phyloP scores from a whole-genome alignment of 352 stramenopile species.

The Paralagenidium karlingii region DNA sequence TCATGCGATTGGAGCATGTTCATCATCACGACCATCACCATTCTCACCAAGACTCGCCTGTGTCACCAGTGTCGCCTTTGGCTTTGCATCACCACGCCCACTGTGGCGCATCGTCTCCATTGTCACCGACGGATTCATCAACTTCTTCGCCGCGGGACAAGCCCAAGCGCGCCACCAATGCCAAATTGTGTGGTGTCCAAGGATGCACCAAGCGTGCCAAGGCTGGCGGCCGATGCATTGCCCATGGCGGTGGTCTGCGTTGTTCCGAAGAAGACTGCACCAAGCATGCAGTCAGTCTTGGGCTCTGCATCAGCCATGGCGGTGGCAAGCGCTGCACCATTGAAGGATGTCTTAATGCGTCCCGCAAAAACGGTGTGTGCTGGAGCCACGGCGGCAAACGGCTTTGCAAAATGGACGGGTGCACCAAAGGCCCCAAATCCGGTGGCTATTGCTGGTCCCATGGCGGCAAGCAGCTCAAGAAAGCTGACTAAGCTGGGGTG shows the following conservation, averaged over 20 bases:
- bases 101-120: too few relatives aligned
- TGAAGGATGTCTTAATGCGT: conserved; percentile 62
- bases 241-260: conserved; percentile 58
- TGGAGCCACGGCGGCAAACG: conserved; percentile 73
- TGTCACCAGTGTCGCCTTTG: too few relatives aligned
- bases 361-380: conserved; percentile 70
- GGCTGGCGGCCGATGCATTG: conserved; percentile 67
- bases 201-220: conserved; percentile 73
- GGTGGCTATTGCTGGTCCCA: conserved; percentile 78
- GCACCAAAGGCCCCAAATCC: conserved; percentile 72
- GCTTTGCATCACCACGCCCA: too few relatives aligned
- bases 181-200: conserved; percentile 65
- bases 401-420: conserved; percentile 63
- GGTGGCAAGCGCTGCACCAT: conserved; percentile 69
- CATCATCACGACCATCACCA: too few relatives aligned
- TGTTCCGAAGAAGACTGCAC: conserved; percentile 58
- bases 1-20: too few relatives aligned
- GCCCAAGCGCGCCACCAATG: conserved; percentile 32
- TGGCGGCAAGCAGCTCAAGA: conserved; percentile 77
- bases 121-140: too few relatives aligned
- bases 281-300: conserved; percentile 72
- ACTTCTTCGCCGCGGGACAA: too few relatives aligned
- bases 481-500: too few relatives aligned
- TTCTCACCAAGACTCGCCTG: too few relatives aligned
- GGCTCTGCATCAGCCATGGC: conserved; percentile 77